phyloP scores from a whole-genome alignment of 202 grass and related monocot genomes.

The Dendrocalamus latiflorus region DNA sequence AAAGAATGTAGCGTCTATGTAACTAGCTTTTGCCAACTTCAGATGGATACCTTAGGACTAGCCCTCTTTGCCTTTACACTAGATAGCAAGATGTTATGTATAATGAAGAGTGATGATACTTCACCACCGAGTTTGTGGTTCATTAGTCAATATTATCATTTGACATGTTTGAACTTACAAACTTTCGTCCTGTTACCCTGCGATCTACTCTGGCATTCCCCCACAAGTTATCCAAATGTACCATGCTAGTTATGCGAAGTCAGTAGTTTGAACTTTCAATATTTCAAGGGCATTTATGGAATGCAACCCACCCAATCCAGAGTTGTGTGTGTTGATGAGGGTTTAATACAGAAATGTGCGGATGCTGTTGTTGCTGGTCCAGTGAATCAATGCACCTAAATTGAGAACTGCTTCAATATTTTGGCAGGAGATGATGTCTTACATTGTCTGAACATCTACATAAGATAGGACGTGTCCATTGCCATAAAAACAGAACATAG shows the following conservation, averaged over 20 bases:
- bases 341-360: neutral
- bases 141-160: neutral
- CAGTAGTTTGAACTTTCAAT: neutral
- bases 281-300: neutral
- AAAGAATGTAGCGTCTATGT: neutral
- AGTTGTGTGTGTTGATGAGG: neutral
- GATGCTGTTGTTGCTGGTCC: neutral
- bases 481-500: neutral
- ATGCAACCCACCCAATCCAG: neutral
- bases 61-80: neutral
- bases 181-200: neutral
- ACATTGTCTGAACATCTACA: neutral
- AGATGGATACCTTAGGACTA: neutral
- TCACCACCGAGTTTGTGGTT: neutral
- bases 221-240: neutral
- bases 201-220: neutral
- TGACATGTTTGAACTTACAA: neutral
- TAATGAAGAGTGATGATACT: neutral
- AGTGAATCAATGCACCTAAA: neutral
- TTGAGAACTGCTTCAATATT: neutral
- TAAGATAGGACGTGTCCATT: neutral
- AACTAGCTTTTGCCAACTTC: neutral
- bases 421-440: neutral
- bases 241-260: no score
- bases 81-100: neutral